These are phyloP conservation scores for Arthroderma uncinatum DNA, from an alignment of 2,329 filamentous ascomycete species.

Conservation along the genomic window DNA sequence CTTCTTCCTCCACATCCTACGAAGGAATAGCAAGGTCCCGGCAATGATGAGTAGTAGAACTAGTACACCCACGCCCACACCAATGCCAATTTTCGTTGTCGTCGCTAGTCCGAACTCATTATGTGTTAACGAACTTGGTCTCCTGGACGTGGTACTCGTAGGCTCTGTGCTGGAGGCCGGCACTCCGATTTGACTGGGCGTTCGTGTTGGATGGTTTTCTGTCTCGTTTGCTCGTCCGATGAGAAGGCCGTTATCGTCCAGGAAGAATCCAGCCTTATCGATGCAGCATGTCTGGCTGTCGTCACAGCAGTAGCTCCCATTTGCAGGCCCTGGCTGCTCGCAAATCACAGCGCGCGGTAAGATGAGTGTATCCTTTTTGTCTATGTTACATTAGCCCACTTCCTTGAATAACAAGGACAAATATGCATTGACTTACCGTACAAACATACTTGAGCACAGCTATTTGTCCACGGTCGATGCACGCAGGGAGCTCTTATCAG, in stretches of 20 bases:
- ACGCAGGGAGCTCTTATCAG: background rate
- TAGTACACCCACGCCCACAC: background rate
- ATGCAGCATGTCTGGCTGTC: slow-evolving; percentile 3
- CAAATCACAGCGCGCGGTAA: background rate
- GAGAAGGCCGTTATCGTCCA: background rate
- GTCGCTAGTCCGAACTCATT: background rate
- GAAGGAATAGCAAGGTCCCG: background rate
- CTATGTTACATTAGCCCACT: too few species aligned
- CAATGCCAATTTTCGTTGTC: background rate
- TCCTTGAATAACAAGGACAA: too few species aligned
- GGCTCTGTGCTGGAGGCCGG: background rate
- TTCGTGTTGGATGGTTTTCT: background rate
- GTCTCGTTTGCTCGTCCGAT: slow-evolving; percentile 1
- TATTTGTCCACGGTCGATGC: background rate
- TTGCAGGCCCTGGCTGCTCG: background rate
- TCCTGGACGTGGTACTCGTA: too few species aligned
- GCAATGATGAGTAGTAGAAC: background rate
- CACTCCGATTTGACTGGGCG: background rate
- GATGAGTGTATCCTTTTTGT: background rate
- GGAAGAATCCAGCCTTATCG: background rate
- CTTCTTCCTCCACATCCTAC: background rate
- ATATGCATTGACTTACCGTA: background rate
- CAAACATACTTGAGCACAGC: slow-evolving; percentile 1
- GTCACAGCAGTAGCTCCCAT: slow-evolving; percentile 1
- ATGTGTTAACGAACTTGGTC: background rate